phyloP scores from a whole-genome alignment of 768 basidiomycete species.

The Lentinula detonsa region DNA sequence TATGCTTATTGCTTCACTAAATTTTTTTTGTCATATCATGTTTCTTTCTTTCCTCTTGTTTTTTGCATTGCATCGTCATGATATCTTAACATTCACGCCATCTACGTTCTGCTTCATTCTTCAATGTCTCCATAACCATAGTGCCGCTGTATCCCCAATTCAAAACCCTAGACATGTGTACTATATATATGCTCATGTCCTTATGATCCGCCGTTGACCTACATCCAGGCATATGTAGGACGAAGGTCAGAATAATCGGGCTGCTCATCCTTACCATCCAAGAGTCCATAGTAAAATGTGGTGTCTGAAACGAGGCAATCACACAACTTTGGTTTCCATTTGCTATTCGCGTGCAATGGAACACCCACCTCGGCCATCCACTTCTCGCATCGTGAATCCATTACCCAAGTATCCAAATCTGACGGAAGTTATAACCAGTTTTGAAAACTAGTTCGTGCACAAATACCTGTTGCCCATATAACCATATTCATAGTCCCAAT shows the following conservation, averaged over 20 bases:
- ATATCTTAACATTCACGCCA: neutral
- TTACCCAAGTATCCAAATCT: constrained; percentile 16
- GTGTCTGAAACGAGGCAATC: constrained; percentile 8
- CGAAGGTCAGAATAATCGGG: constrained; percentile 16
- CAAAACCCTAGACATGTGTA: too few species aligned
- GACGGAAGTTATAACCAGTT: neutral
- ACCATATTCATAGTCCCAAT: constrained; percentile 19
- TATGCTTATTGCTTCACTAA: neutral
- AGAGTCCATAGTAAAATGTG: constrained; percentile 18
- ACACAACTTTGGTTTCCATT: neutral
- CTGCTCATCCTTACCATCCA: constrained; percentile 16
- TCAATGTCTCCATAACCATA: neutral
- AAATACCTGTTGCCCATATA: constrained; percentile 14
- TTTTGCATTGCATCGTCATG: neutral
- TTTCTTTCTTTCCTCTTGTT: neutral
- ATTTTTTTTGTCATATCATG: neutral
- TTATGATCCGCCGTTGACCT: neutral
- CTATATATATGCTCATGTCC: neutral
- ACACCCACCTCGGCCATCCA: constrained; percentile 15
- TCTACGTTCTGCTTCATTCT: neutral
- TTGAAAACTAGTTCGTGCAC: neutral
- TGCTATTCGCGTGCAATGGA: neutral
- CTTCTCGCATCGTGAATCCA: constrained; percentile 15
- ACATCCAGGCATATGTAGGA: neutral
- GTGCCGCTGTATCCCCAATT: too few species aligned